Percentiles rank a stretch among this genome's conserved stretches.
Evolutionary conservation across 768 basidiomycete genomes (phyloP).

Genomic region (Termitomyces sp.): DNA sequence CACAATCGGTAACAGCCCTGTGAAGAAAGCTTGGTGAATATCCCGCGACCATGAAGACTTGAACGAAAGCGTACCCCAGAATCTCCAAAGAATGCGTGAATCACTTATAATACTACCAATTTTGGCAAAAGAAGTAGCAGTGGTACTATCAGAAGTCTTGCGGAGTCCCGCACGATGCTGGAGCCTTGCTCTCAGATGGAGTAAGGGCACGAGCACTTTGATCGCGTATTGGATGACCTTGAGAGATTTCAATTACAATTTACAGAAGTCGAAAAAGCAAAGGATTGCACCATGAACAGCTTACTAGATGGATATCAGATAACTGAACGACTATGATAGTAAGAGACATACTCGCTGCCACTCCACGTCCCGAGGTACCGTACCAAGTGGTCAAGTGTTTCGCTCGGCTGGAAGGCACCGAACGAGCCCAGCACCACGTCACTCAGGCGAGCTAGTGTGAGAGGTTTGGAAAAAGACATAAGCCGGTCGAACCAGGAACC

Average conservation of each 20-base stretch:
- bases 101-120: conserved; percentile 54
- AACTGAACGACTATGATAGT: neutral
- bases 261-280: neutral
- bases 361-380: conserved; percentile 79
- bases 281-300: conserved; percentile 55
- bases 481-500: neutral
- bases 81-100: conserved; percentile 67
- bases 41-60: neutral
- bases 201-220: conserved; percentile 63
- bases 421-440: conserved; percentile 65
- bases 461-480: conserved; percentile 52
- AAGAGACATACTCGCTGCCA: conserved; percentile 68
- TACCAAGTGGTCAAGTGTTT: conserved; percentile 65
- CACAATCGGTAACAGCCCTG: conserved; percentile 73
- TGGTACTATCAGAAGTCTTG: conserved; percentile 43
- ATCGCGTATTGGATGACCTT: conserved; percentile 71
- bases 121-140: conserved; percentile 47
- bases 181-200: conserved; percentile 61
- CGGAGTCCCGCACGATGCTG: conserved; percentile 62
- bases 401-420: conserved; percentile 48
- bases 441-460: conserved; percentile 46
- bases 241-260: neutral
- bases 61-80: conserved; percentile 57
- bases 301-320: conserved; percentile 42
- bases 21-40: neutral